Conservation (phyloP, 441 rosid genomes). For the Macaranga tanarius region DNA sequence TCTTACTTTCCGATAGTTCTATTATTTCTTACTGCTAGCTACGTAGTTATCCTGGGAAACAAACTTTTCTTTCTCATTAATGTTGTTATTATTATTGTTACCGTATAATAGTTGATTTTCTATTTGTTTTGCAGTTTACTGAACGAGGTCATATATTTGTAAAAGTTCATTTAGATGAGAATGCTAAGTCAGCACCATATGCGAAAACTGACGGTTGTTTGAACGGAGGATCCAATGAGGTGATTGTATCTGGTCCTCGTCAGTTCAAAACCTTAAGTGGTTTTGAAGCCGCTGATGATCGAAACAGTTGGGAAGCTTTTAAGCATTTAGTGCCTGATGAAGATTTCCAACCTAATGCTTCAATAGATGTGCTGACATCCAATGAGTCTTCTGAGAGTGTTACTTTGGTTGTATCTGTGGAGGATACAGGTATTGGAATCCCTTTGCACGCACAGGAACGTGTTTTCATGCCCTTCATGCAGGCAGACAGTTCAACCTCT, state of each 20-base stretch:
- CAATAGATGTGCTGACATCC: constrained; percentile 30
- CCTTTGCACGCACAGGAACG: constrained; percentile 80
- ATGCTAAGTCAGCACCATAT: constrained; percentile 41
- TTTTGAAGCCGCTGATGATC: constrained; percentile 77
- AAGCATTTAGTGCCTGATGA: constrained; percentile 59
- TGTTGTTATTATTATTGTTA: no score
- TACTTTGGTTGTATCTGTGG: constrained; percentile 72
- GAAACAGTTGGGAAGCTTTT: constrained; percentile 79
- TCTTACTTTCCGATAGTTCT: neutral
- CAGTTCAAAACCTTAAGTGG: constrained; percentile 84
- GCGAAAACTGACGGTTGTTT: constrained; percentile 37
- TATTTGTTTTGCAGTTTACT: constrained; percentile 63
- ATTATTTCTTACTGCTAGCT: neutral
- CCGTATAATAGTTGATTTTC: neutral
- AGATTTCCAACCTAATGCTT: constrained; percentile 31
- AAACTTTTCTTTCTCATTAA: neutral
- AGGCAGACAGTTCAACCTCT: constrained; percentile 97
- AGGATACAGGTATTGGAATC: constrained; percentile 95
- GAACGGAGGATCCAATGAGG: constrained; percentile 54
- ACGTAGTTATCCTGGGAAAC: constrained; percentile 8
- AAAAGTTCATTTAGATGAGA: constrained; percentile 73
- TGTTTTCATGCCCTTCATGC: constrained; percentile 92
- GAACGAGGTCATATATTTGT: constrained; percentile 89
- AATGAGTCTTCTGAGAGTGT: constrained; percentile 45
- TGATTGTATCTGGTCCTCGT: constrained; percentile 26